Evolutionary conservation across 345 rosid genomes (phyloP).

Genomic region (Brassica cretica): DNA sequence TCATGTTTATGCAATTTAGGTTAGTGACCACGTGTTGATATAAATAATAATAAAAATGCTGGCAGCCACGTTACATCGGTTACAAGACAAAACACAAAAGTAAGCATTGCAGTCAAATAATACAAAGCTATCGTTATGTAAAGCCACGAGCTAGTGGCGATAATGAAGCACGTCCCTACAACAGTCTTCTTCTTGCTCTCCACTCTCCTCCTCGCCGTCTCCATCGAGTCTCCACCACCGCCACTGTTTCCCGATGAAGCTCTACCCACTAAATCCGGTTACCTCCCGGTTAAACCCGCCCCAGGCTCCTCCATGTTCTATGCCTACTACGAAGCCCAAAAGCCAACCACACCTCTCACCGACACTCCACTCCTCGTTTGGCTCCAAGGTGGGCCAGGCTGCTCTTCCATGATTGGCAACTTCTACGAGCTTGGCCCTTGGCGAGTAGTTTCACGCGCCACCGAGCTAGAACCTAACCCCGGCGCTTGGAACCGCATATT

Average conservation of each 20-base stretch:
- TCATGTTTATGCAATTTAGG: neutral
- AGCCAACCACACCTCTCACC: slow-evolving; percentile 42
- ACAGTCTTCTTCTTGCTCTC: slow-evolving; percentile 24
- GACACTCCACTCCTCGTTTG: slow-evolving; percentile 74
- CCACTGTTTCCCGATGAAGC: slow-evolving; percentile 53
- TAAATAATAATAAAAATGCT: neutral
- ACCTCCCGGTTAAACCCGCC: slow-evolving; percentile 57
- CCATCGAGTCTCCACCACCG: slow-evolving; percentile 32
- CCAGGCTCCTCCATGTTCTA: slow-evolving; percentile 70
- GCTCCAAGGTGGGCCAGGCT: slow-evolving; percentile 95
- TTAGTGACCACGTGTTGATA: slow-evolving; percentile 1
- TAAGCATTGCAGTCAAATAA: neutral
- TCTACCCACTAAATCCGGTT: slow-evolving; percentile 83
- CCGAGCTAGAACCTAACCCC: slow-evolving; percentile 47
- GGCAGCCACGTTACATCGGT: slow-evolving; percentile 17
- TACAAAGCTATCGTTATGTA: slow-evolving; percentile 20
- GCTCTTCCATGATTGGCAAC: slow-evolving; percentile 91
- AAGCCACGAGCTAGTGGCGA: slow-evolving; percentile 13
- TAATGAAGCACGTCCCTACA: slow-evolving; percentile 21
- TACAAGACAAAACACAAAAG: slow-evolving; percentile 14
- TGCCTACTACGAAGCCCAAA: slow-evolving; percentile 76
- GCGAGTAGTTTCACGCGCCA: slow-evolving; percentile 44
- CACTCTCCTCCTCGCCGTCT: slow-evolving; percentile 29
- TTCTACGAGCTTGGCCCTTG: slow-evolving; percentile 86
- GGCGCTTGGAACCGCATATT: slow-evolving; percentile 86